Base-by-base conservation (phyloP, 2,329 filamentous ascomycete species). In the Capronia epimyces region DNA sequence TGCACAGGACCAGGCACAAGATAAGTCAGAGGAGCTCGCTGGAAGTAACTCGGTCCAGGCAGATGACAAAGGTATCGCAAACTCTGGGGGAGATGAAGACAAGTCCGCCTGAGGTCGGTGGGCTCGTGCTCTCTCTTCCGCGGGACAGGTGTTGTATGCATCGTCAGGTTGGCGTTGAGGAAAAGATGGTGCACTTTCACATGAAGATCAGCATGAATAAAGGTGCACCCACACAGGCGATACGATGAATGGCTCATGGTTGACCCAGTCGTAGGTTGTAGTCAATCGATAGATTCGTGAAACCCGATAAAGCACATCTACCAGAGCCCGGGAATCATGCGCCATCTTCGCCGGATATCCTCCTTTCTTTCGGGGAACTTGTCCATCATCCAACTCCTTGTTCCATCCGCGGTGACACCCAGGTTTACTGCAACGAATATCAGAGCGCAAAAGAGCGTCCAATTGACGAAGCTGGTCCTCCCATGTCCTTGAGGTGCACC, bases 351-450 rank as follows among this genome's bases (percentile, higher is more conserved):
- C 13, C 22, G 24, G 12, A 58, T 44, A 31, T 53, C 49, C 8
- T 22, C 32, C 39, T 46, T 24, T 18, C 46, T 31, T 20, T 58
- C 53, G 2, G 49, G 53, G 66, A 95, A 95, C 63, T 83, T 89
- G 18, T 76, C 69, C 56, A 70, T 71, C 71, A 94, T 94, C 89
- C 89, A 97, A 60, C 75, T 71, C 65, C 82, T 86, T 8, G 87
- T 95, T 18, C 81, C 84, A 34, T 78, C 71, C 3, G 93, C 90
- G 5, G 90, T 95, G 18, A 89, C 78, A 12, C 85, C 88, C 21
- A 97, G 77, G 67, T 95, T 96, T 45, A 82, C 77, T 5, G 73
- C 74, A 24, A 94, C 87, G 65, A 97, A 95, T 3, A 82, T 61
- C 34, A 87, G 63, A 4, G 81, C 87, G 49, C 80, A 80, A 29